These are phyloP conservation scores for Globisporangium splendens DNA, from an alignment of 352 stramenopile species.

Conservation along the genomic window DNA sequence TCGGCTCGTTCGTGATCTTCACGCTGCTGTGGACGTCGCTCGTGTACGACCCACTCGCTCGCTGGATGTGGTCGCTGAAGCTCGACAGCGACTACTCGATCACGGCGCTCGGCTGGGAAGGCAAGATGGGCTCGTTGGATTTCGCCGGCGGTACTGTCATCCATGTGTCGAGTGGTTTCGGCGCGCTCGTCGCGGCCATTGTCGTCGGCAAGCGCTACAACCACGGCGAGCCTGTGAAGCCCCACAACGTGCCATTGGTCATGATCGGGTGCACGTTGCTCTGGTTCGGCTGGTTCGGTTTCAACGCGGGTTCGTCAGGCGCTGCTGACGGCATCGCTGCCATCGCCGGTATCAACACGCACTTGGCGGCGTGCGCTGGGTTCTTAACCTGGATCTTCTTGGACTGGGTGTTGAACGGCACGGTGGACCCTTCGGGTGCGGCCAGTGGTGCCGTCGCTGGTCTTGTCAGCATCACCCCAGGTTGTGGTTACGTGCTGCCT, in stretches of 20 bases:
- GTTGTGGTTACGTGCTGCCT: slow-evolving; percentile 65
- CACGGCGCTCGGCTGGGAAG: slow-evolving; percentile 52
- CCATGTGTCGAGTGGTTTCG: slow-evolving; percentile 77
- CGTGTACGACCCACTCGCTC: slow-evolving; percentile 82
- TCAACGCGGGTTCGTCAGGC: slow-evolving; percentile 69
- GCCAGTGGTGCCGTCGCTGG: slow-evolving; percentile 59
- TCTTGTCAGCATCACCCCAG: slow-evolving; percentile 67
- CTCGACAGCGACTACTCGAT: slow-evolving; percentile 50
- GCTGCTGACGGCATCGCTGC: slow-evolving; percentile 62
- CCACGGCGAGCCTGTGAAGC: slow-evolving; percentile 62
- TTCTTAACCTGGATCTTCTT: slow-evolving; percentile 70
- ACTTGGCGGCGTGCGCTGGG: slow-evolving; percentile 53
- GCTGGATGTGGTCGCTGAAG: slow-evolving; percentile 82
- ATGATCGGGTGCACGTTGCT: slow-evolving; percentile 77
- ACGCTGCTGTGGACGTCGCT: slow-evolving; percentile 78
- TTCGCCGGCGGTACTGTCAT: slow-evolving; percentile 86
- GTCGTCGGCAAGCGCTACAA: slow-evolving; percentile 78
- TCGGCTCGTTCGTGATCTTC: slow-evolving; percentile 70
- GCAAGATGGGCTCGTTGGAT: slow-evolving; percentile 69
- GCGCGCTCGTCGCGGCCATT: slow-evolving; percentile 61
- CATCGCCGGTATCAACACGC: slow-evolving; percentile 70
- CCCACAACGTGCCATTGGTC: slow-evolving; percentile 82
- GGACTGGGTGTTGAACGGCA: slow-evolving; percentile 45
- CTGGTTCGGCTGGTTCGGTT: slow-evolving; percentile 88
- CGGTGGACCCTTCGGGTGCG: slow-evolving; percentile 62